These are phyloP conservation scores for Alternaria ethzedia DNA, from an alignment of 2,329 filamentous ascomycete genomes.

Conservation along the genomic window DNA sequence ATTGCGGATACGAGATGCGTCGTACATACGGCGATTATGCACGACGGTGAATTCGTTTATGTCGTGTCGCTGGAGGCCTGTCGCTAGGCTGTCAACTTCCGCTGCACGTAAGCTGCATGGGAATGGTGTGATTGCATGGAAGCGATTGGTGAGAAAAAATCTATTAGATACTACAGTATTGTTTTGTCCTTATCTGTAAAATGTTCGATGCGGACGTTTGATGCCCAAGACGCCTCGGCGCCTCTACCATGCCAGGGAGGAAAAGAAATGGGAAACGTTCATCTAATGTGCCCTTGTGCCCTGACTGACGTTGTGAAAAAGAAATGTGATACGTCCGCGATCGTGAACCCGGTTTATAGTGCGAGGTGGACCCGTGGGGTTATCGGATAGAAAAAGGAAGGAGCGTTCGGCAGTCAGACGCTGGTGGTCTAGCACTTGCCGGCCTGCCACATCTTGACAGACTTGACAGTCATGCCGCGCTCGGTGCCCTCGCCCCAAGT, in stretches of 20 bases:
- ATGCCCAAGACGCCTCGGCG: slow-evolving; percentile 5
- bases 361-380: neutral
- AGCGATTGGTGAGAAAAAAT: neutral
- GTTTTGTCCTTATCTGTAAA: neutral
- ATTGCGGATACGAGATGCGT: neutral
- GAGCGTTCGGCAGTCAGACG: neutral
- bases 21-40: neutral
- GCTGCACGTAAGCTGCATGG: neutral
- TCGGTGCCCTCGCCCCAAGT: slow-evolving; percentile 71
- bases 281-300: slow-evolving; percentile 4
- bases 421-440: slow-evolving; percentile 25
- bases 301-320: neutral
- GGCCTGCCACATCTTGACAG: slow-evolving; percentile 63
- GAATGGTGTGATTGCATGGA: neutral
- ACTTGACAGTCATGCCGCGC: slow-evolving; percentile 66
- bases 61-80: neutral
- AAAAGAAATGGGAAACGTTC: slow-evolving; percentile 4
- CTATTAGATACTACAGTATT: slow-evolving; percentile 4
- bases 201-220: neutral
- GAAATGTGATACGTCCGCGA: neutral
- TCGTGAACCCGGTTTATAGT: neutral
- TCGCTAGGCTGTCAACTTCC: neutral
- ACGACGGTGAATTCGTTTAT: neutral
- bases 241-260: slow-evolving; percentile 4
- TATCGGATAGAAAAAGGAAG: neutral